These are phyloP conservation scores for Centella asiatica DNA, from an alignment of 129 eudicot species.

Conservation along the genomic window DNA sequence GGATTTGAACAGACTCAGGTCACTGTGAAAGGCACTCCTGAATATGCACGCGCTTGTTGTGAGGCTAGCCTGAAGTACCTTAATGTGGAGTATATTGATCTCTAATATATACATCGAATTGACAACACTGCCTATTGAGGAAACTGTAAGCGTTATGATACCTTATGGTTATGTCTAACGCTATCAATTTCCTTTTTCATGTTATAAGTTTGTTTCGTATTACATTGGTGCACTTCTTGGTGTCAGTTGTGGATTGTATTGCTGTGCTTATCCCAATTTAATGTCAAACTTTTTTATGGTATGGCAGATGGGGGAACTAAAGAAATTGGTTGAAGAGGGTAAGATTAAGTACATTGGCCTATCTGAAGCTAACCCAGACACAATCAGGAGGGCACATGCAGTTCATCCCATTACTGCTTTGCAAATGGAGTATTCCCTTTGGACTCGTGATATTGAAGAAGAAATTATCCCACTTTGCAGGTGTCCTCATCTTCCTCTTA, in stretches of 20 bases:
- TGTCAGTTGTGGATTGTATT: too few species aligned
- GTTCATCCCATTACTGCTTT: slow-evolving; percentile 42
- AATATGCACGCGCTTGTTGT: slow-evolving; percentile 25
- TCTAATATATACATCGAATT: slow-evolving; percentile 23
- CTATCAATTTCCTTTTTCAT: too few species aligned
- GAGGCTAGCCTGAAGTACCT: slow-evolving; percentile 22
- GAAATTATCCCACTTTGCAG: slow-evolving; percentile 43
- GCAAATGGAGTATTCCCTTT: slow-evolving; percentile 25
- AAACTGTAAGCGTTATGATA: slow-evolving; percentile 13
- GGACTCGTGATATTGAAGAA: slow-evolving; percentile 38
- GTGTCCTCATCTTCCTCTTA: slow-evolving; percentile 4
- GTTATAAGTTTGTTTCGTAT: too few species aligned
- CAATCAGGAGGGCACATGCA: slow-evolving; percentile 41
- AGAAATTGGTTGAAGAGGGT: slow-evolving; percentile 45
- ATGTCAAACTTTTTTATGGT: background rate
- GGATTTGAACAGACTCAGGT: background rate
- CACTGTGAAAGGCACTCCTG: slow-evolving; percentile 22
- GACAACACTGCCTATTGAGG: slow-evolving; percentile 25
- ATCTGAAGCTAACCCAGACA: slow-evolving; percentile 33
- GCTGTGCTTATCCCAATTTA: background rate
- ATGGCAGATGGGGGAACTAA: slow-evolving; percentile 38
- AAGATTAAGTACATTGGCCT: slow-evolving; percentile 38
- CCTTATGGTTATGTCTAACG: background rate
- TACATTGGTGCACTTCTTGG: background rate
- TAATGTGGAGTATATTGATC: slow-evolving; percentile 22